phyloP scores from a whole-genome alignment of 768 basidiomycete species.

The Auriscalpium orientale region DNA sequence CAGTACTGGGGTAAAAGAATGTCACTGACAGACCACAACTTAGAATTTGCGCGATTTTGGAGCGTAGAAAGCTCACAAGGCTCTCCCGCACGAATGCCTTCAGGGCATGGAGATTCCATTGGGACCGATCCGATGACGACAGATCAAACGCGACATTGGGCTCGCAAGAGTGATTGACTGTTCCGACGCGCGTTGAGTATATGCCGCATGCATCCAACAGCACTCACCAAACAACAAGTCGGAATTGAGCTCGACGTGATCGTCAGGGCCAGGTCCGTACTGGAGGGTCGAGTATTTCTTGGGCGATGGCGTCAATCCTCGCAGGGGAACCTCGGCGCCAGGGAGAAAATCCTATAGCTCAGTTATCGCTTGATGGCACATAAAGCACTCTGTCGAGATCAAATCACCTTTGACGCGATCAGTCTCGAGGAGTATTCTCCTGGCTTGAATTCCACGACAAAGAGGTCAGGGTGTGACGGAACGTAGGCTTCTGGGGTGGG shows the following conservation, averaged over 20 bases:
- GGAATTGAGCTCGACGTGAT: constrained; percentile 51
- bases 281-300: constrained; percentile 49
- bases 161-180: constrained; percentile 58
- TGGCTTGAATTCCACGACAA: constrained; percentile 30
- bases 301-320: constrained; percentile 23
- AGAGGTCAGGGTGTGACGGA: constrained; percentile 26
- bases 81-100: constrained; percentile 31
- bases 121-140: constrained; percentile 28
- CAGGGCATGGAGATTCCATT: constrained; percentile 45
- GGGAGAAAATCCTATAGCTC: constrained; percentile 24
- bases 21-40: constrained; percentile 28
- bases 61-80: constrained; percentile 29
- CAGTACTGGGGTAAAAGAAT: constrained; percentile 62
- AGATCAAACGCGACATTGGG: constrained; percentile 52
- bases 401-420: constrained; percentile 26
- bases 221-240: constrained; percentile 51
- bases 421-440: constrained; percentile 32
- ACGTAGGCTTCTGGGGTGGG: constrained; percentile 16
- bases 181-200: background rate
- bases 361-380: background rate
- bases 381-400: background rate
- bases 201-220: background rate
- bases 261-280: constrained; percentile 35
- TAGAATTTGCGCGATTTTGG: constrained; percentile 8
- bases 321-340: constrained; percentile 13